Conservation (phyloP, 352 stramenopile genomes). For the Globisporangium viniferum region DNA sequence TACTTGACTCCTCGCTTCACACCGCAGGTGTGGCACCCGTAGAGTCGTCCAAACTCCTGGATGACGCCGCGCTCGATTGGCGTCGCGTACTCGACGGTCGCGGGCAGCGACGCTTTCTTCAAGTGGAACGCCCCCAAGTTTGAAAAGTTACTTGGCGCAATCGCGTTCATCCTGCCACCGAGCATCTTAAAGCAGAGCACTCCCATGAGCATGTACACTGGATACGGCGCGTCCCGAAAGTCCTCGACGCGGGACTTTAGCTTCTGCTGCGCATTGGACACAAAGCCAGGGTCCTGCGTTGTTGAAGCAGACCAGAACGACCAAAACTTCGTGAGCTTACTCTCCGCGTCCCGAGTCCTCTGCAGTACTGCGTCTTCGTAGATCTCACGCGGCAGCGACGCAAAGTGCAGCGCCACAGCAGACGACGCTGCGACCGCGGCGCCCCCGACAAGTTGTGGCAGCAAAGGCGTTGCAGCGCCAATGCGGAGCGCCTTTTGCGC, state of each 20-base stretch:
- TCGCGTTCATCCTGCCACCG: slow-evolving; percentile 57
- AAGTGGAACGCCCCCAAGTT: slow-evolving; percentile 79
- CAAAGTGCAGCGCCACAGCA: slow-evolving; percentile 40
- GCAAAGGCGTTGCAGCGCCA: slow-evolving; percentile 40
- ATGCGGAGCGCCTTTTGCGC: slow-evolving; percentile 41
- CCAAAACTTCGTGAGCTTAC: slow-evolving; percentile 12
- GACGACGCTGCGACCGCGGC: slow-evolving; percentile 51
- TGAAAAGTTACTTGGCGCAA: slow-evolving; percentile 74
- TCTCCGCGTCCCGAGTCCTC: slow-evolving; percentile 15
- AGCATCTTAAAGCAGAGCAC: slow-evolving; percentile 76
- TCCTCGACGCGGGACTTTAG: slow-evolving; percentile 33
- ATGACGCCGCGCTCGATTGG: slow-evolving; percentile 61
- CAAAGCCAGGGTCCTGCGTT: neutral
- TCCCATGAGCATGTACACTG: slow-evolving; percentile 70
- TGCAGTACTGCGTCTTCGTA: slow-evolving; percentile 27
- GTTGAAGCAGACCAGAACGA: slow-evolving; percentile 3
- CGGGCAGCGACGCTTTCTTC: slow-evolving; percentile 69
- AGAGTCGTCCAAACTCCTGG: slow-evolving; percentile 76
- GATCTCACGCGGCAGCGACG: slow-evolving; percentile 42
- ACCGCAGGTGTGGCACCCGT: slow-evolving; percentile 82
- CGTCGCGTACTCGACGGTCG: slow-evolving; percentile 71
- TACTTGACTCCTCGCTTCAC: slow-evolving; percentile 61
- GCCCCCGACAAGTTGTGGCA: slow-evolving; percentile 37
- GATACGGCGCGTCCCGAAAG: slow-evolving; percentile 44
- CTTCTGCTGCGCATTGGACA: slow-evolving; percentile 17